Percentiles rank a stretch among this genome's conserved stretches.
Conservation (phyloP, 192 early-diverging fungal genomes). For the Entomortierella beljakovae region DNA sequence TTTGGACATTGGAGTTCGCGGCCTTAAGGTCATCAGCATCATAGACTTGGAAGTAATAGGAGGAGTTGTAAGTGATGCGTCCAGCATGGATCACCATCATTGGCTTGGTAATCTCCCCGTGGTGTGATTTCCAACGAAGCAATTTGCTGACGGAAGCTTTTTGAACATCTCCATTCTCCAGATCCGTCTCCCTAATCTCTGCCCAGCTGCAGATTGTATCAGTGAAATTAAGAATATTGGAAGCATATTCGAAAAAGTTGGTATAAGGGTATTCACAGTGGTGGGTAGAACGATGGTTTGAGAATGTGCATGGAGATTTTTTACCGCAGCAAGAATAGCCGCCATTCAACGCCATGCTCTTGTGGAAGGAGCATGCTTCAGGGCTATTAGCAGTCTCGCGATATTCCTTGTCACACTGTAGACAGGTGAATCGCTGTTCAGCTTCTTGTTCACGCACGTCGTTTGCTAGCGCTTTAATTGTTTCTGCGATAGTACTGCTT, state of each 20-base stretch:
- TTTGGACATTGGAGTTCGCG: slow-evolving; percentile 7
- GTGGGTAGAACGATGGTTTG: slow-evolving; percentile 35
- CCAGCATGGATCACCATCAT: slow-evolving; percentile 58
- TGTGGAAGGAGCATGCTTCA: slow-evolving; percentile 53
- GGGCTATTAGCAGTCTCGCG: slow-evolving; percentile 46
- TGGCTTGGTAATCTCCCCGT: slow-evolving; percentile 35
- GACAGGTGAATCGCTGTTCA: slow-evolving; percentile 47
- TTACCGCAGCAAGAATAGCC: slow-evolving; percentile 53
- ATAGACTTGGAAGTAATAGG: slow-evolving; percentile 52
- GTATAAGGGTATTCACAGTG: slow-evolving; percentile 57
- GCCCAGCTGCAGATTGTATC: slow-evolving; percentile 53
- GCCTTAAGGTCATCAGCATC: slow-evolving; percentile 31
- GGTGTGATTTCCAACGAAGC: slow-evolving; percentile 44
- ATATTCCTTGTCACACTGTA: slow-evolving; percentile 55
- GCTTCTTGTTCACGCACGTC: slow-evolving; percentile 41
- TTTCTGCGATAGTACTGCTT: slow-evolving; percentile 41
- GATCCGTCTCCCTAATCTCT: slow-evolving; percentile 27
- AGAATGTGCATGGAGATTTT: slow-evolving; percentile 24
- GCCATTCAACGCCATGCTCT: slow-evolving; percentile 11
- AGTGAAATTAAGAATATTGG: slow-evolving; percentile 38
- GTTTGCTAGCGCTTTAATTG: slow-evolving; percentile 46
- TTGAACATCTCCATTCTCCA: slow-evolving; percentile 31
- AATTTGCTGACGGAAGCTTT: slow-evolving; percentile 49
- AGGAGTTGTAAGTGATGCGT: slow-evolving; percentile 25
- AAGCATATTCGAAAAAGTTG: slow-evolving; percentile 39